These are phyloP conservation scores for Phytophthora hibernalis DNA, from an alignment of 352 stramenopile species.

Conservation along the genomic window DNA sequence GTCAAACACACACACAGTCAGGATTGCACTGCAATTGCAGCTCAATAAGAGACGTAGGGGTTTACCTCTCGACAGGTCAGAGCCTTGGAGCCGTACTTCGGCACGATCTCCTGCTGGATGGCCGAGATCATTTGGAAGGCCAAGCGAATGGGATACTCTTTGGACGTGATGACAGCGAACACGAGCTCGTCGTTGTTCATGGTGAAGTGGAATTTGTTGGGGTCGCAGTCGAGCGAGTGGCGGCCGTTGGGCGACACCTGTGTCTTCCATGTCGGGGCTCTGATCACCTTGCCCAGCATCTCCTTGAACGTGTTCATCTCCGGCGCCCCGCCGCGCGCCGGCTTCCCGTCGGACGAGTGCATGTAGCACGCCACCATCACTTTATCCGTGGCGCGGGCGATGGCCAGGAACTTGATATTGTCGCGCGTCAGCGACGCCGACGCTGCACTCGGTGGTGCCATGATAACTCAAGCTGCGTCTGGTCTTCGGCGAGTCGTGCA, in stretches of 20 bases:
- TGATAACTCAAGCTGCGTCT: slow-evolving; percentile 19
- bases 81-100: slow-evolving; percentile 78
- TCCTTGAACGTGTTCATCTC: slow-evolving; percentile 77
- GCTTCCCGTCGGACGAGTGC: slow-evolving; percentile 58
- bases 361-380: slow-evolving; percentile 81
- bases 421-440: slow-evolving; percentile 64
- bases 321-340: slow-evolving; percentile 41
- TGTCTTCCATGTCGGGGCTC: slow-evolving; percentile 84
- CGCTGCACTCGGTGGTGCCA: slow-evolving; percentile 30
- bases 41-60: neutral
- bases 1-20: slow-evolving; percentile 4
- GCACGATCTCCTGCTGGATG: slow-evolving; percentile 80
- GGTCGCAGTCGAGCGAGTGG: slow-evolving; percentile 88
- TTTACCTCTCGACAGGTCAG: slow-evolving; percentile 81
- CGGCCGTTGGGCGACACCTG: slow-evolving; percentile 87
- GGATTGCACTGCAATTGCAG: slow-evolving; percentile 2
- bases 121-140: slow-evolving; percentile 85
- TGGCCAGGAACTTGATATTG: slow-evolving; percentile 88
- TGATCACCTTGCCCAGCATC: slow-evolving; percentile 86
- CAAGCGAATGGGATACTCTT: slow-evolving; percentile 84
- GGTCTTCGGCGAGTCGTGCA: slow-evolving; percentile 20
- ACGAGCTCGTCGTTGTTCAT: slow-evolving; percentile 91
- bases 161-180: slow-evolving; percentile 80
- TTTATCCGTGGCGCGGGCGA: slow-evolving; percentile 84
- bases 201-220: slow-evolving; percentile 91